These are phyloP conservation scores for Yamadazyma mexicana DNA, from an alignment of 1,139 yeast genomes.

Conservation along the genomic window DNA sequence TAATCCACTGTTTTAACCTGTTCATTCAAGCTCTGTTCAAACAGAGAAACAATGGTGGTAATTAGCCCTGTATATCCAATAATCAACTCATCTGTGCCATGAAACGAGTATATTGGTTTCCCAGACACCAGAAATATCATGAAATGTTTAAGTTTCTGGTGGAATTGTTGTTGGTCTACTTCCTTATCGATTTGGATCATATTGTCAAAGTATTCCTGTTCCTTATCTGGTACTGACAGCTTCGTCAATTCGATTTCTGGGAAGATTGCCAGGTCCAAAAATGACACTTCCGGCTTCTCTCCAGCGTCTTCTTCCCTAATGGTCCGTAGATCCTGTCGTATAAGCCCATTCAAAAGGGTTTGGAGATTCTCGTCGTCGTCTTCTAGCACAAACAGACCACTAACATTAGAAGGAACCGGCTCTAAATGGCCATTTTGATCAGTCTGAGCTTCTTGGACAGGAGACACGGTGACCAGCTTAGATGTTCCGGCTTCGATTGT, in stretches of 20 bases:
- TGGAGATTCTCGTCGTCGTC: conserved; percentile 30
- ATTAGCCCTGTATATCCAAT: conserved; percentile 75
- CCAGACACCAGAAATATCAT: conserved; percentile 90
- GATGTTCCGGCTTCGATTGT: conserved; percentile 1
- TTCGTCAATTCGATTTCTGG: background rate
- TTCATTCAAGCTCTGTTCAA: conserved; percentile 43
- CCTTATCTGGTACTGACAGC: background rate
- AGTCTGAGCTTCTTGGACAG: background rate
- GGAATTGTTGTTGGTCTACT: conserved; percentile 26
- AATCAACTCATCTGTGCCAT: conserved; percentile 71
- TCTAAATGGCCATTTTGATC: conserved; percentile 2
- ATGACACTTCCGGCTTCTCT: conserved; percentile 1
- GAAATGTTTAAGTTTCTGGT: conserved; percentile 60
- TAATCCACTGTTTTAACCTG: conserved; percentile 24
- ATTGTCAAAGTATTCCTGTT: conserved; percentile 17
- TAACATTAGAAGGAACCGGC: conserved; percentile 7
- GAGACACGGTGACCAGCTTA: background rate
- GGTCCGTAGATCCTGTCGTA: conserved; percentile 16
- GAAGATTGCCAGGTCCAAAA: conserved; percentile 1
- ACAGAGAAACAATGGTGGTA: conserved; percentile 65
- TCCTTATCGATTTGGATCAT: conserved; percentile 12
- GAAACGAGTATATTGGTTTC: conserved; percentile 82
- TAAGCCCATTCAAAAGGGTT: conserved; percentile 25
- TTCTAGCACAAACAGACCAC: conserved; percentile 16
- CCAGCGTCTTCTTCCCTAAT: background rate